These are phyloP conservation scores for Saccharomyces hybrid DNA, from an alignment of 1,139 yeast genomes.

Conservation along the genomic window DNA sequence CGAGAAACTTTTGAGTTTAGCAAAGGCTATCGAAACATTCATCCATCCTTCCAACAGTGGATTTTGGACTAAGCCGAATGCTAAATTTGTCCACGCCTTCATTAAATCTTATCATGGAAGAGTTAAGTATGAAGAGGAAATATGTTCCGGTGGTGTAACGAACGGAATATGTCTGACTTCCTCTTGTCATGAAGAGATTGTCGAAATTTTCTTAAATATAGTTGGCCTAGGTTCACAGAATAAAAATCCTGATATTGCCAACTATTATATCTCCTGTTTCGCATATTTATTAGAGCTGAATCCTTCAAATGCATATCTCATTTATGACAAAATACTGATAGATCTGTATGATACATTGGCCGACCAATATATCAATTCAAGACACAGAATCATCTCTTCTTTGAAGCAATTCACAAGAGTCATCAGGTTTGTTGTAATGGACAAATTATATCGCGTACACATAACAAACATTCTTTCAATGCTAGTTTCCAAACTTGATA, in stretches of 20 bases:
- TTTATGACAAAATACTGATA: conserved; percentile 57
- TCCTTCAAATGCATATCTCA: conserved; percentile 39
- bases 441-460: conserved; percentile 68
- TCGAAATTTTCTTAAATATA: conserved; percentile 46
- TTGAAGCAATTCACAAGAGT: conserved; percentile 59
- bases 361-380: conserved; percentile 64
- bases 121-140: conserved; percentile 39
- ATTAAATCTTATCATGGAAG: conserved; percentile 55
- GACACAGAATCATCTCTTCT: conserved; percentile 74
- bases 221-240: conserved; percentile 73
- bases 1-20: conserved; percentile 45
- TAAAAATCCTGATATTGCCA: conserved; percentile 52
- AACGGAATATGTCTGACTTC: conserved; percentile 40
- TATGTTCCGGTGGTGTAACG: conserved; percentile 29
- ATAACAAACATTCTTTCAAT: conserved; percentile 64
- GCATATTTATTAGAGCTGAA: conserved; percentile 57
- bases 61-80: conserved; percentile 68
- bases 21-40: conserved; percentile 72
- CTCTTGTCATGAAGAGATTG: conserved; percentile 38
- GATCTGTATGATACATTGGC: conserved; percentile 82
- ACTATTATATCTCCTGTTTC: conserved; percentile 53
- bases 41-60: conserved; percentile 90
- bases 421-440: conserved; percentile 58
- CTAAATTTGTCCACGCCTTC: conserved; percentile 53
- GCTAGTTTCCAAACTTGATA: conserved; percentile 75